Conservation (phyloP, 805 yeast genomes). For the Candida mattraensis region DNA sequence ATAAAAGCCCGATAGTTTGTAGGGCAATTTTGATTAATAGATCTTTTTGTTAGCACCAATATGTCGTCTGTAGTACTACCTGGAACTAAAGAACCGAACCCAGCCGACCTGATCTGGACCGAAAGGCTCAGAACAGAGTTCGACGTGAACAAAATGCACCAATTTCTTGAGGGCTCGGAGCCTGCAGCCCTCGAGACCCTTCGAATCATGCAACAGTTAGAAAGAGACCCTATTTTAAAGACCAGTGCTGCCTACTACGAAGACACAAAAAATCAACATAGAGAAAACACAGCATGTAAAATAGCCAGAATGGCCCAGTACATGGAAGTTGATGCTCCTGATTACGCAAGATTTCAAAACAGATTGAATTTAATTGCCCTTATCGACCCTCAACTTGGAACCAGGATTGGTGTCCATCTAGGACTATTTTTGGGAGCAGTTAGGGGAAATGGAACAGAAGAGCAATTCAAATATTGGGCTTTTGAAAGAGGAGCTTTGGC, state of each 20-base stretch:
- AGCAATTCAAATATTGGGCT: constrained; percentile 84
- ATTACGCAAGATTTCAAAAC: constrained; percentile 49
- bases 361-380: constrained; percentile 59
- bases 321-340: constrained; percentile 45
- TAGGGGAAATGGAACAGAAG: constrained; percentile 84
- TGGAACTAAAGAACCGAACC: constrained; percentile 33
- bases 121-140: constrained; percentile 49
- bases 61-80: too few species aligned
- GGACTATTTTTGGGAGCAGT: constrained; percentile 82
- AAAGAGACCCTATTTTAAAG: constrained; percentile 65
- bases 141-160: constrained; percentile 47
- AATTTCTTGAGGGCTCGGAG: constrained; percentile 53
- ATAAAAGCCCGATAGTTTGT: too few species aligned
- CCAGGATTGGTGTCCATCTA: constrained; percentile 84
- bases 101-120: constrained; percentile 37
- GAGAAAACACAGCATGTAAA: constrained; percentile 59
- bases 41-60: neutral
- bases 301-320: constrained; percentile 62
- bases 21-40: too few species aligned
- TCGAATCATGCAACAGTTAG: constrained; percentile 53
- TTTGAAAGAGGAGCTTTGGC: constrained; percentile 60
- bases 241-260: constrained; percentile 59
- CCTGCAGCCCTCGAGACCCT: constrained; percentile 48
- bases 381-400: constrained; percentile 76
- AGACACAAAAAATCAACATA: constrained; percentile 51